Base-by-base conservation (phyloP, 2,329 filamentous ascomycete genomes). In the Colletotrichum sp. region DNA sequence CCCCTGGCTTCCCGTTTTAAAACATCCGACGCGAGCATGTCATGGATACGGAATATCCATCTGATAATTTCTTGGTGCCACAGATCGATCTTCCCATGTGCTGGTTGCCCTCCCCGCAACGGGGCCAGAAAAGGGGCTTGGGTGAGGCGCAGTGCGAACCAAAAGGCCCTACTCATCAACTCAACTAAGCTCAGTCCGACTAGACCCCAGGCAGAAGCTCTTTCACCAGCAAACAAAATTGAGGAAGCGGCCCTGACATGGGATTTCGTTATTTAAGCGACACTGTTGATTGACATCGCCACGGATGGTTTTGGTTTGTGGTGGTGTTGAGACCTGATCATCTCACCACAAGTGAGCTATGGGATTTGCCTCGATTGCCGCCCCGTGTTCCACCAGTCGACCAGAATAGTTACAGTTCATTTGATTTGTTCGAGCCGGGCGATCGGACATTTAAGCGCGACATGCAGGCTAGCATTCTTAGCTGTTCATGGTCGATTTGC, bases 61-160 rank as follows among this genome's bases (percentile, higher is more conserved):
- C 34, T 21, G 32, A 38, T 21, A 9, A 26, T 24, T n/a, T 16
- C 15, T 38, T 3, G 13, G 10, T 34, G 12, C 9, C 9, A n/a
- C 12, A 30, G 16, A 21, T 61, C 18, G 18, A 34, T 15, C 28
- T 9, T 61, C 10, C 18, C 58, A 18, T n/a, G 12, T 21, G 58
- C 26, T 38, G 32, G 21, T 18, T 58, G 26, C 13, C 18, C 16
- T 48, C 26, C 36, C 18, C 36, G 15, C 5, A 18, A 7, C 10
- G 21, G 28, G 16, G 21, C 32, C 26, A 21, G 5, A 26, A n/a
- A 36, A 36, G 48, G 43, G 43, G 43, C 43, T 36, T 9, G 13
- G 52, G 34, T 52, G 67, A 62, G 67, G 67, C 67, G 58, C 67
- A 70, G 67, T 24, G 18, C 28, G 6, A 70, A 10, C 21, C 55